Percentiles rank a stretch among this genome's conserved stretches.
These are phyloP conservation scores for Globisporangium lucens DNA, from an alignment of 352 stramenopile species.

Conservation along the genomic window DNA sequence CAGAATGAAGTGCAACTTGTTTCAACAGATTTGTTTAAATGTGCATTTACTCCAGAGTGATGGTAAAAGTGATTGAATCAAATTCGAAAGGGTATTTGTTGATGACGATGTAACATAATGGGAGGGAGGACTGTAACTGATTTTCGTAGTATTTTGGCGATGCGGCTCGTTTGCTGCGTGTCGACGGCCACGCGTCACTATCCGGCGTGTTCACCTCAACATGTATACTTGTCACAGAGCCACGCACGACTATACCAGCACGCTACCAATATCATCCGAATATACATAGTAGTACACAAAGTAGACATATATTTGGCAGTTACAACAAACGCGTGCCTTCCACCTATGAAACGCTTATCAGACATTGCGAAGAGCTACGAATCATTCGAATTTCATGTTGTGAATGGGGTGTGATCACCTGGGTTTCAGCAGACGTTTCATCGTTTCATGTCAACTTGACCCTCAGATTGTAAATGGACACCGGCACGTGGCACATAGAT, in stretches of 20 bases:
- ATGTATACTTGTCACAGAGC: not conserved
- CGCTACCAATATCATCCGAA: not conserved
- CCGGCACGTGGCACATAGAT: not conserved
- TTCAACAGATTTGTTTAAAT: no score
- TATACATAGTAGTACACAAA: not conserved
- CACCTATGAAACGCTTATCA: not conserved
- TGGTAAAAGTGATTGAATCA: no score
- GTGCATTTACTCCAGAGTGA: no score
- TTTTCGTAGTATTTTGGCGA: not conserved
- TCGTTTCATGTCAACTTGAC: no score
- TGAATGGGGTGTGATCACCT: no score
- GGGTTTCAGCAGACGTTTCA: no score
- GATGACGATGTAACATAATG: no score
- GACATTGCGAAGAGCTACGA: no score
- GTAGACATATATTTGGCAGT: not conserved
- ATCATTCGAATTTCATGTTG: no score
- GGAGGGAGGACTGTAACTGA: no score
- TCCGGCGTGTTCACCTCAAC: not conserved
- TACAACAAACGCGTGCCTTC: slow-evolving; percentile 6
- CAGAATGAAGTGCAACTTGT: no score
- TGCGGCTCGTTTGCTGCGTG: not conserved
- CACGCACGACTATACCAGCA: not conserved
- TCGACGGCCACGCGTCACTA: not conserved
- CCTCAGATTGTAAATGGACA: not conserved
- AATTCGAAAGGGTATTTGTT: no score